Evolutionary conservation across 441 rosid genomes (phyloP).

Genomic region (Adansonia grandidieri): DNA sequence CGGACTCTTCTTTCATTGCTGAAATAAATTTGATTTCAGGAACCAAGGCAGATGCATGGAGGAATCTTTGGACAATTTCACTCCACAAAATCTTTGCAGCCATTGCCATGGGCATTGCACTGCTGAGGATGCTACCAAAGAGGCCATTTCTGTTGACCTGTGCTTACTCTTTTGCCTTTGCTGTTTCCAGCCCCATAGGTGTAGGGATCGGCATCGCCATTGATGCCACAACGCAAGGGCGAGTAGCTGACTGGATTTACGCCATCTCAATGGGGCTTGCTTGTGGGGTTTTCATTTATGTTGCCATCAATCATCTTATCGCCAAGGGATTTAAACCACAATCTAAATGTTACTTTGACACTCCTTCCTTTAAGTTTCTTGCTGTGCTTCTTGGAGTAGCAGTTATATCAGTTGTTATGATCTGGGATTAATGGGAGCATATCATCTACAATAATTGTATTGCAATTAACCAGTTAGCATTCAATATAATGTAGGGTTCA

Average conservation of each 20-base stretch:
- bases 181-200: slow-evolving; percentile 69
- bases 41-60: slow-evolving; percentile 58
- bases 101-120: slow-evolving; percentile 72
- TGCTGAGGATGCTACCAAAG: slow-evolving; percentile 61
- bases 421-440: slow-evolving; percentile 46
- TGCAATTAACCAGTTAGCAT: no score
- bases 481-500: no score
- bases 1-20: background rate
- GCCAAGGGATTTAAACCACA: slow-evolving; percentile 64
- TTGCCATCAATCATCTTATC: slow-evolving; percentile 70
- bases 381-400: slow-evolving; percentile 58
- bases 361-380: slow-evolving; percentile 59
- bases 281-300: slow-evolving; percentile 67
- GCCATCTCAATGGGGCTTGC: slow-evolving; percentile 72
- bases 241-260: slow-evolving; percentile 57
- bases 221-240: slow-evolving; percentile 62
- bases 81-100: slow-evolving; percentile 73
- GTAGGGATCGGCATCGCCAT: slow-evolving; percentile 75
- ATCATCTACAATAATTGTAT: no score
- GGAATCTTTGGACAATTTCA: slow-evolving; percentile 70
- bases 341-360: slow-evolving; percentile 42
- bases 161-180: slow-evolving; percentile 64
- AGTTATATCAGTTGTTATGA: slow-evolving; percentile 65
- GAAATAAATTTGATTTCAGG: slow-evolving; percentile 28
- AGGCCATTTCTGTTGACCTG: slow-evolving; percentile 59